phyloP scores from a whole-genome alignment of 345 rosid genomes.

The Aquilaria yunnanensis region DNA sequence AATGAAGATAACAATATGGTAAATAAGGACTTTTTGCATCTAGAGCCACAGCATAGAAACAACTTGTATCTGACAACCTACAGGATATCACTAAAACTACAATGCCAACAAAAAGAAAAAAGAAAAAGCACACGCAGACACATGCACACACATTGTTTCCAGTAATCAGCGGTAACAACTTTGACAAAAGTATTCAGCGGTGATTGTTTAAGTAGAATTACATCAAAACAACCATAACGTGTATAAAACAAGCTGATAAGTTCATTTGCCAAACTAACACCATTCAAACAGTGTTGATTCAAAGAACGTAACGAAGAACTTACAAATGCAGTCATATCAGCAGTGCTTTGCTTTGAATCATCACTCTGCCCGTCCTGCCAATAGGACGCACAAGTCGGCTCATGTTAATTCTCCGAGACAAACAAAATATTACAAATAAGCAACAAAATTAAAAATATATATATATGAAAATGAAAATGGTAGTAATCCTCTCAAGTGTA shows the following conservation, averaged over 20 bases:
- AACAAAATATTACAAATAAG: background rate
- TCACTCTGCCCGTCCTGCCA: slow-evolving; percentile 76
- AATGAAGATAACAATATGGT: slow-evolving; percentile 5
- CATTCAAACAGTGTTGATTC: no score
- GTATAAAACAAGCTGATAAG: no score
- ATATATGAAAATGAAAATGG: background rate
- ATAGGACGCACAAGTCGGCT: background rate
- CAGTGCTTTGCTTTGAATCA: slow-evolving; percentile 60
- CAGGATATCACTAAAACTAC: background rate
- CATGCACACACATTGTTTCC: background rate
- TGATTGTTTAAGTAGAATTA: no score
- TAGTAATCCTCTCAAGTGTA: no score
- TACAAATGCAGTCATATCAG: slow-evolving; percentile 65
- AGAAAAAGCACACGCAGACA: no score
- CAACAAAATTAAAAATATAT: background rate
- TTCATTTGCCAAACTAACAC: no score
- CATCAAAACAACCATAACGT: no score
- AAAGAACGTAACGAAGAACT: slow-evolving; percentile 19
- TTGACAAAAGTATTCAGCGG: no score
- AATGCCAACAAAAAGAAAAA: background rate
- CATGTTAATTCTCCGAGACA: background rate
- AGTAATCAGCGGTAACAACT: no score
- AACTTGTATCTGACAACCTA: background rate
- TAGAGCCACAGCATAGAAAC: background rate
- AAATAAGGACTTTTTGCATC: background rate